These are phyloP conservation scores for Taiozyma sp. DNA, from an alignment of 1,139 yeast genomes.

Conservation along the genomic window DNA sequence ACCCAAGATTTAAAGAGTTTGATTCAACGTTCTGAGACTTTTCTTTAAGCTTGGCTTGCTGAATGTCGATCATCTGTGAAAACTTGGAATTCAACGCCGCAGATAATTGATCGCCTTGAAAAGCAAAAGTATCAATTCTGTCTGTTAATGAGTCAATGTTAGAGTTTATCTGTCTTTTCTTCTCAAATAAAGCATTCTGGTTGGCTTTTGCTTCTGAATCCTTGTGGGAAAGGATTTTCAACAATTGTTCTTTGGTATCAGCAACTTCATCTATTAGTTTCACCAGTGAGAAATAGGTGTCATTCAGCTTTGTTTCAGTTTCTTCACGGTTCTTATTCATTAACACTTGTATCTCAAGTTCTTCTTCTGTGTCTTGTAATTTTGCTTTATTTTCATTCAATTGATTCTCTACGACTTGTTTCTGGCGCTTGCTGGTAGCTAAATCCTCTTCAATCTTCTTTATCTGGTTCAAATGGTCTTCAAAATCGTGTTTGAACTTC, in stretches of 20 bases:
- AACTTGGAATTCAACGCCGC: background rate
- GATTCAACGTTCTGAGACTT: constrained; percentile 6
- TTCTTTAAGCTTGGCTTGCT: constrained; percentile 9
- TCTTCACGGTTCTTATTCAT: constrained; percentile 22
- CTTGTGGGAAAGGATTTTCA: constrained; percentile 15
- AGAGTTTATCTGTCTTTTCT: constrained; percentile 5
- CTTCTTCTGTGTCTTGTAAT: constrained; percentile 18
- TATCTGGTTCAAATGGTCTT: constrained; percentile 23
- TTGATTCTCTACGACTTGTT: constrained; percentile 23
- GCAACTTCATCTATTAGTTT: constrained; percentile 12
- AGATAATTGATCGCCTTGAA: background rate
- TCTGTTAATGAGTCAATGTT: constrained; percentile 4
- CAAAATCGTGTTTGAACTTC: constrained; percentile 27
- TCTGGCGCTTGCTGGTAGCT: constrained; percentile 31
- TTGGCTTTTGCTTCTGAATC: constrained; percentile 10
- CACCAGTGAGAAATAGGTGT: constrained; percentile 9
- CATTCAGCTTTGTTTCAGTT: constrained; percentile 17
- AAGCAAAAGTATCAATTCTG: background rate
- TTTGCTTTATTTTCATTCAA: constrained; percentile 27
- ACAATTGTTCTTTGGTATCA: constrained; percentile 15
- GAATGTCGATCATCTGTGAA: constrained; percentile 7
- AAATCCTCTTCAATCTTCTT: constrained; percentile 21
- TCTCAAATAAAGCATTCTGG: constrained; percentile 7
- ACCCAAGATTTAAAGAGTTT: constrained; percentile 2
- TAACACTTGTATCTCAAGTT: constrained; percentile 17